Base-by-base conservation (phyloP, 2,329 filamentous ascomycete species). In the Cryphonectria parasitica region DNA sequence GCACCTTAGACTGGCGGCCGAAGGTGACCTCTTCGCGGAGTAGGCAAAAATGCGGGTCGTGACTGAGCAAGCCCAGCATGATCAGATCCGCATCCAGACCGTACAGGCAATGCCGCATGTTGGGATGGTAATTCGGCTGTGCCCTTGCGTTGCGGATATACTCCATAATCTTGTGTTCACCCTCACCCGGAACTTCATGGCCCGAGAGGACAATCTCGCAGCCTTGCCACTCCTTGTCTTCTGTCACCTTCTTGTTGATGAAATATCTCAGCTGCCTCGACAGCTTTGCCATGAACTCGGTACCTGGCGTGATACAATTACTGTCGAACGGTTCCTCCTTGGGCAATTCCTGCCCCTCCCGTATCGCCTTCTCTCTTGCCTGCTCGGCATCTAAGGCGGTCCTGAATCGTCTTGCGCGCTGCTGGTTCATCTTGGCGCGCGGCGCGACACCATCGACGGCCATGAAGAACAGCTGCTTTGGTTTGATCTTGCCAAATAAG, bases 151-250 rank as follows among this genome's bases (percentile, higher is more conserved):
- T 93, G 76, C 96, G 92, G 81, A 99, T 99, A 82, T 99, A 99
- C 82, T 99, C 97, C 96, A 99, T 99, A 82, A 99, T 97, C 84
- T 99, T 99, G 85, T 99, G 96, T 82, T 99, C 96, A 77, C 96
- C 96, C 83, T 99, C 97, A 76, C 96, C 96, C 8, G 96, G 96
- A 36, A 98, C 95, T 81, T 99, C 97, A 79, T 99, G 97, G 68
- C 97, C 96, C 7, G 96, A 99, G 71, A 99, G 87, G 67, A 99
- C 94, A 76, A 99, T 91, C 79, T 98, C 95, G 74, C 97, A 96
- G 72, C 93, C 93, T 83, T 99, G 96, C 96, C 96, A 99, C 77
- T 99, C 96, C 64, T 91, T 89, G 80, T 99, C 96, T 80, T 99
- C 95, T 2, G 94, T 96, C 15, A 99, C 91, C 83, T 99, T 99